Percentiles rank a stretch among this genome's conserved stretches.
phyloP scores from a whole-genome alignment of 1,284 basidiomycete genomes.

The Boletus mariae region DNA sequence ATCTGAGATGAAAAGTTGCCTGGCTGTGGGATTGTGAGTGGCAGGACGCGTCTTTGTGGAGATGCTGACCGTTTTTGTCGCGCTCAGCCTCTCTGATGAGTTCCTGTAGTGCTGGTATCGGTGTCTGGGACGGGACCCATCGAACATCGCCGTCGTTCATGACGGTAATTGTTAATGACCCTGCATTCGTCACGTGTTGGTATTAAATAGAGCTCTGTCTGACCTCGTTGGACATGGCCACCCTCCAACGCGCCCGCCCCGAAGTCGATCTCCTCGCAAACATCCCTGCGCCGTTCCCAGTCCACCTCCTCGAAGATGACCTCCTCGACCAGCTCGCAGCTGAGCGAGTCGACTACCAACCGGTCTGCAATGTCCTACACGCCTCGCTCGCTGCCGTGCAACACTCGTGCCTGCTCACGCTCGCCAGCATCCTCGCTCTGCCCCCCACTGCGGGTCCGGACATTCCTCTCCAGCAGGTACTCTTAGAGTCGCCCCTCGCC shows the following conservation, averaged over 20 bases:
- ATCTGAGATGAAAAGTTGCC: background rate
- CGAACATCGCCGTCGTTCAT: slow-evolving; percentile 10
- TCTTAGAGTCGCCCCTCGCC: slow-evolving; percentile 52
- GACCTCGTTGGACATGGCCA: slow-evolving; percentile 16
- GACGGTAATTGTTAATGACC: background rate
- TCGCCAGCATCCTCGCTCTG: slow-evolving; percentile 63
- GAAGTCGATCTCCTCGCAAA: background rate
- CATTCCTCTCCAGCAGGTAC: slow-evolving; percentile 20
- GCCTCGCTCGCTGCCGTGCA: slow-evolving; percentile 61
- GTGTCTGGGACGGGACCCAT: slow-evolving; percentile 1
- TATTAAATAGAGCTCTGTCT: background rate
- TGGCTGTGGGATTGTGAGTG: background rate
- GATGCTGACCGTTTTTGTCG: background rate
- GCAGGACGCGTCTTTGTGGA: background rate
- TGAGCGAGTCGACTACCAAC: slow-evolving; percentile 27
- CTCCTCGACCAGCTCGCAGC: slow-evolving; percentile 26
- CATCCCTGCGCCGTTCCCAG: slow-evolving; percentile 38
- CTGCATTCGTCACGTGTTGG: background rate
- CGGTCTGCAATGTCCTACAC: background rate
- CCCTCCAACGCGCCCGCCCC: slow-evolving; percentile 20
- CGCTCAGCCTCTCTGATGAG: slow-evolving; percentile 1
- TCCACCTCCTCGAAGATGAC: slow-evolving; percentile 13
- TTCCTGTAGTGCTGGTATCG: background rate
- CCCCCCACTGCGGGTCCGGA: background rate
- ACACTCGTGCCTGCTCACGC: slow-evolving; percentile 66